These are phyloP conservation scores for Begonia loranthoides DNA, from an alignment of 306 rosid species.

Conservation along the genomic window DNA sequence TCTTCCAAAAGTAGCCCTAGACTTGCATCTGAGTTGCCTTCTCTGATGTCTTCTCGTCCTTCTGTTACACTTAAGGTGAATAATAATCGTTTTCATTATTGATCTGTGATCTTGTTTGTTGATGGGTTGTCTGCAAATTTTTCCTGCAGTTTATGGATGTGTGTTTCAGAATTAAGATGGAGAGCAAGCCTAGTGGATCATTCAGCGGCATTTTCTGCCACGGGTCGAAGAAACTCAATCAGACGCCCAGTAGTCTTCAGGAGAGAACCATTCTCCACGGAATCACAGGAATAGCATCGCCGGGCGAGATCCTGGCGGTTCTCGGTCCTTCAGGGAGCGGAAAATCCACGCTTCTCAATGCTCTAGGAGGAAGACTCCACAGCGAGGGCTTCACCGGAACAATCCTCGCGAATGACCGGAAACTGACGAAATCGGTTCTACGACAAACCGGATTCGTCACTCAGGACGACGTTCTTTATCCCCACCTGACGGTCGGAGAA, in stretches of 20 bases:
- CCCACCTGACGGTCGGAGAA: slow-evolving; percentile 71
- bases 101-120: background rate
- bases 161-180: slow-evolving; percentile 35
- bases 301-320: slow-evolving; percentile 74
- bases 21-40: slow-evolving; percentile 28
- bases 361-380: slow-evolving; percentile 51
- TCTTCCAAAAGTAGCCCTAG: slow-evolving; percentile 5
- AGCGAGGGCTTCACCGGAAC: slow-evolving; percentile 45
- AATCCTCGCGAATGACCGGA: slow-evolving; percentile 43
- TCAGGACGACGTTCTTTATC: slow-evolving; percentile 74
- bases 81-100: slow-evolving; percentile 2
- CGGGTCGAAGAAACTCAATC: slow-evolving; percentile 11
- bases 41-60: slow-evolving; percentile 33
- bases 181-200: slow-evolving; percentile 18
- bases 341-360: slow-evolving; percentile 72
- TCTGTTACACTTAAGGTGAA: slow-evolving; percentile 67
- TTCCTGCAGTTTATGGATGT: slow-evolving; percentile 59
- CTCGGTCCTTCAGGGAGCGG: slow-evolving; percentile 93
- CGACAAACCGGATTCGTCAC: slow-evolving; percentile 69
- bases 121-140: slow-evolving; percentile 14
- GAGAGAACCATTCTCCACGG: slow-evolving; percentile 53
- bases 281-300: slow-evolving; percentile 55
- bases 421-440: slow-evolving; percentile 26
- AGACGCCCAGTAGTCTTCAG: slow-evolving; percentile 2
- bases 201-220: slow-evolving; percentile 18